These are phyloP conservation scores for Agaricales sp. DNA, from an alignment of 1,284 basidiomycete genomes.

Conservation along the genomic window DNA sequence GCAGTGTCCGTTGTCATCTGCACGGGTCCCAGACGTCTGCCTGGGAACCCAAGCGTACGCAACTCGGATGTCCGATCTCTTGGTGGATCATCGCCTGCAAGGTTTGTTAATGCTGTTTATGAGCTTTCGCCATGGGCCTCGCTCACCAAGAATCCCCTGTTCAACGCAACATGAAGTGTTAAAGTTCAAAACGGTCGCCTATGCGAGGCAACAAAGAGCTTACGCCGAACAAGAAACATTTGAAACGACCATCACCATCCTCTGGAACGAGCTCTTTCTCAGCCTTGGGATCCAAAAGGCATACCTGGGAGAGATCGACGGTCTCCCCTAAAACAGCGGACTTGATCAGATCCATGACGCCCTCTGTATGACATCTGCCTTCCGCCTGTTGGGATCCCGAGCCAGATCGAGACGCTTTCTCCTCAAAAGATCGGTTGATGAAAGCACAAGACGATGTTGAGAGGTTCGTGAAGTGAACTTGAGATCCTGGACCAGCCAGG, in stretches of 20 bases:
- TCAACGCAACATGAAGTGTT: slow-evolving; percentile 1
- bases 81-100: slow-evolving; percentile 80
- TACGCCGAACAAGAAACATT: slow-evolving; percentile 83
- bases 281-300: slow-evolving; percentile 84
- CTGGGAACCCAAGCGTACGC: slow-evolving; percentile 78
- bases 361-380: slow-evolving; percentile 47
- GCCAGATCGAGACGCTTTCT: slow-evolving; percentile 7
- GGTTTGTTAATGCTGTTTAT: slow-evolving; percentile 8
- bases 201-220: slow-evolving; percentile 14
- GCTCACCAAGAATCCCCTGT: slow-evolving; percentile 53
- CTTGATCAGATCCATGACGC: slow-evolving; percentile 60
- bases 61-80: slow-evolving; percentile 84
- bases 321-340: slow-evolving; percentile 19
- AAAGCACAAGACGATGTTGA: slow-evolving; percentile 58
- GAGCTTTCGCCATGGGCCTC: background rate
- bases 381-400: slow-evolving; percentile 23
- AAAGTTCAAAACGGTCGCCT: background rate
- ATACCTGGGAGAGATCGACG: slow-evolving; percentile 54
- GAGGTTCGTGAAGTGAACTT: slow-evolving; percentile 79
- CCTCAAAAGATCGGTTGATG: slow-evolving; percentile 25
- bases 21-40: slow-evolving; percentile 69
- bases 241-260: slow-evolving; percentile 66
- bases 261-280: slow-evolving; percentile 55
- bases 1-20: slow-evolving; percentile 99
- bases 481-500: slow-evolving; percentile 55